These are phyloP conservation scores for Alternaria arborescens DNA, from an alignment of 2,329 filamentous ascomycete species.

Conservation along the genomic window DNA sequence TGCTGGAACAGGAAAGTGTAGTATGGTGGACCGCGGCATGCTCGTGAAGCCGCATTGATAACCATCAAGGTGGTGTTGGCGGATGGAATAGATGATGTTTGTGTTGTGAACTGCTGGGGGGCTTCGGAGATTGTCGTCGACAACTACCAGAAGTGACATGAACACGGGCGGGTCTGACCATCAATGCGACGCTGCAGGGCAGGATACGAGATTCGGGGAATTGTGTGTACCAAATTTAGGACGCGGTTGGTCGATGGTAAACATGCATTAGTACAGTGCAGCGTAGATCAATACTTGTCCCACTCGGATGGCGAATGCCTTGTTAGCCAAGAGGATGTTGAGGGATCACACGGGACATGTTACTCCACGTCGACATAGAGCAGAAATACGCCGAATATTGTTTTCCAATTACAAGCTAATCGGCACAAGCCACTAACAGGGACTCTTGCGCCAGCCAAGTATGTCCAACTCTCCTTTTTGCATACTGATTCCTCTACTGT, in stretches of 20 bases:
- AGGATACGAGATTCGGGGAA: constrained; percentile 8
- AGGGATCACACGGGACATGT: not conserved
- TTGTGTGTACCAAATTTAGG: constrained; percentile 16
- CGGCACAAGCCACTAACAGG: constrained; percentile 30
- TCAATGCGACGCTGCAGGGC: constrained; percentile 10
- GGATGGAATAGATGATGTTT: constrained; percentile 7
- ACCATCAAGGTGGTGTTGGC: constrained; percentile 11
- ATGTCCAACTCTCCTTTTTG: constrained; percentile 21
- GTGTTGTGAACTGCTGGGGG: constrained; percentile 12
- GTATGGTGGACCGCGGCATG: constrained; percentile 2
- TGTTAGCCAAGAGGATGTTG: not conserved
- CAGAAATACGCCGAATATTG: constrained; percentile 24
- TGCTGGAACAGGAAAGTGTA: constrained; percentile 18
- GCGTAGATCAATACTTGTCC: constrained; percentile 1
- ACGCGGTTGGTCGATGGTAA: constrained; percentile 17
- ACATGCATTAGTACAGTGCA: constrained; percentile 3
- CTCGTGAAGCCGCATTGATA: not conserved
- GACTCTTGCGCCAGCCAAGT: constrained; percentile 43
- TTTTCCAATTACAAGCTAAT: constrained; percentile 45
- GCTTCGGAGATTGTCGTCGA: constrained; percentile 7
- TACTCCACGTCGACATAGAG: not conserved
- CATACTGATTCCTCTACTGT: constrained; percentile 27
- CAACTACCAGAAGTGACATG: constrained; percentile 13
- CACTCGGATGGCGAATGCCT: not conserved
- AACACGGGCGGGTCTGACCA: constrained; percentile 14